phyloP scores from a whole-genome alignment of 768 basidiomycete genomes.

The Paxillus involutus region DNA sequence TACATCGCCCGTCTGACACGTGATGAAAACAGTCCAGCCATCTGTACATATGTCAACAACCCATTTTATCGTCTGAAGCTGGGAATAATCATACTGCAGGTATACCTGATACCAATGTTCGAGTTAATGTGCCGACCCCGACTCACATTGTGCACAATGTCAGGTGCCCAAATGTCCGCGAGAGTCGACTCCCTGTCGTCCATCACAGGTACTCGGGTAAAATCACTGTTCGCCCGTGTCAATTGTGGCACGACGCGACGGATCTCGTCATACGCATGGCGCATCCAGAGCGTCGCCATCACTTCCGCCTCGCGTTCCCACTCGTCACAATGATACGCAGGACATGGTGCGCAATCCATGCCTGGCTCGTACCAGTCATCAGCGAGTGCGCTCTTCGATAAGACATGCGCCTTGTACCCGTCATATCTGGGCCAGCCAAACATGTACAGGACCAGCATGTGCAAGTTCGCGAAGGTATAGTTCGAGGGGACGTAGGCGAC shows the following conservation, averaged over 20 bases:
- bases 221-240: background rate
- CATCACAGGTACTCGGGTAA: background rate
- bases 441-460: background rate
- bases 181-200: background rate
- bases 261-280: background rate
- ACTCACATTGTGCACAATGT: background rate
- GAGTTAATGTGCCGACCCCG: background rate
- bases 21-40: background rate
- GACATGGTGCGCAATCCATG: background rate
- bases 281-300: background rate
- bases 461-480: background rate
- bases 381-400: background rate
- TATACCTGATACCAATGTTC: background rate
- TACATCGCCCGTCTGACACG: background rate
- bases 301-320: background rate
- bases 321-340: background rate
- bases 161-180: background rate
- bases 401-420: background rate
- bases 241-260: background rate
- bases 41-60: background rate
- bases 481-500: background rate
- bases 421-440: background rate
- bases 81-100: background rate
- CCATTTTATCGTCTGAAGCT: background rate
- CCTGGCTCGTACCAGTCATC: background rate